Base-by-base conservation (phyloP, 495 filamentous ascomycete genomes). In the Penicillium simplicissimum region DNA sequence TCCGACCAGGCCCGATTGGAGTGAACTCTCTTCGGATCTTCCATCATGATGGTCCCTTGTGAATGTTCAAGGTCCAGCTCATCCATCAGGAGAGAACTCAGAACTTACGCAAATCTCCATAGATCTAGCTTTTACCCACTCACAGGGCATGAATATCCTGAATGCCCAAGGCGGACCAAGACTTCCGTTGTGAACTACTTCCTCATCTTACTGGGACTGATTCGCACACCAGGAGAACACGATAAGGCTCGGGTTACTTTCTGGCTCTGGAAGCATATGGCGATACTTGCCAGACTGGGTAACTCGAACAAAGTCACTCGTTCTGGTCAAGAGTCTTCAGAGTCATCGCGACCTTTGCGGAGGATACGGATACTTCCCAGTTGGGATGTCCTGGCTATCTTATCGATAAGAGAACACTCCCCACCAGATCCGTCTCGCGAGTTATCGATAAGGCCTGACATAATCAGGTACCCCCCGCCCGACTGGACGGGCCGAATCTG, bases 401-500 rank as follows among this genome's bases (percentile, higher is more conserved):
- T 21, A 45, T 45, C 17, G 42, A 45, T 45, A 45, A 21, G 17
- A 43, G n/a, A 43, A 43, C 8, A 21, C 42, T 45, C 42, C 42
- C 42, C 42, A 19, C 42, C 42, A 43, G n/a, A 25, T 25, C 23
- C 23, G 23, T 25, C 42, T 45, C 3, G 17, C 19, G 6, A 31
- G 1, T 52, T 43, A 57, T 57, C 53, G 53, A 57, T 52, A 62
- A 57, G 28, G 43, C 2, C 21, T 65, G 59, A 65, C 58, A 58
- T 65, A 61, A 65, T 65, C 58, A 65, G 58, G 58, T 33, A 61
- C 63, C 48, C 1, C 37, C 51, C 17, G 31, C 28, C 19, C 28
- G 28, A 31, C 28, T 31, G 28, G 45, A 21, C 34, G 52, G 31
- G 37, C 53, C 53, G n/a, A 17, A 55, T 59, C 51, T 63, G 17